phyloP scores from a whole-genome alignment of 768 basidiomycete species.

The Dendrothele bispora region DNA sequence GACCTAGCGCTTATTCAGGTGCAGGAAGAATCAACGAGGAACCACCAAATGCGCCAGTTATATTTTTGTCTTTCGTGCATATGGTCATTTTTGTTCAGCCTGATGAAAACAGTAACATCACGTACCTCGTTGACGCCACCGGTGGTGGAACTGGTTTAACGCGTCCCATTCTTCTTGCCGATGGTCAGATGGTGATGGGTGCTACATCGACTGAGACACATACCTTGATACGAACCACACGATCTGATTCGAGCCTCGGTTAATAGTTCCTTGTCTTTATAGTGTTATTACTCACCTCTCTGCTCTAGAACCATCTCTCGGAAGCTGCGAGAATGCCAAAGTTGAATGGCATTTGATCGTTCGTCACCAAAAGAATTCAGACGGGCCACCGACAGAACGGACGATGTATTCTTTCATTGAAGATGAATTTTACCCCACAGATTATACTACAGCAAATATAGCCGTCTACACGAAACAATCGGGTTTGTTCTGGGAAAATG shows the following conservation, averaged over 20 bases:
- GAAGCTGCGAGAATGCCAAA: neutral
- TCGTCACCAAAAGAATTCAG: conserved; percentile 5
- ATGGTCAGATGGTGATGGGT: conserved; percentile 14
- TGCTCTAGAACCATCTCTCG: neutral
- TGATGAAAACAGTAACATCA: conserved; percentile 12
- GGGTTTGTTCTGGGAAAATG: conserved; percentile 22
- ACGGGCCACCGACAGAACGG: conserved; percentile 4
- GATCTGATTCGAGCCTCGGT: conserved; percentile 16
- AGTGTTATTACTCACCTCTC: neutral
- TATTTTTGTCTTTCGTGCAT: conserved; percentile 18
- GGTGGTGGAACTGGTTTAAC: conserved; percentile 12
- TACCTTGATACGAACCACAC: conserved; percentile 11
- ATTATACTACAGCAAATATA: conserved; percentile 8
- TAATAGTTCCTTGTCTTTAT: neutral
- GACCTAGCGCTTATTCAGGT: conserved; percentile 14
- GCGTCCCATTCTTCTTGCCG: conserved; percentile 16
- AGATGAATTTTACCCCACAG: conserved; percentile 20
- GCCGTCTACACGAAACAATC: conserved; percentile 2
- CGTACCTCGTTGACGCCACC: conserved; percentile 21
- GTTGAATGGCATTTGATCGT: conserved; percentile 20
- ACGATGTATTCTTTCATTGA: conserved; percentile 22
- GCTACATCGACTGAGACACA: conserved; percentile 17
- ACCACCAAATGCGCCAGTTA: conserved; percentile 1
- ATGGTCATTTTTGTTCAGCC: conserved; percentile 23
- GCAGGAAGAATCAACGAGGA: conserved; percentile 17